A percentile compares a stretch with the other conserved stretches of the same genome.
These are phyloP conservation scores for Naganishia randhawae DNA, from an alignment of 768 basidiomycete genomes.

Conservation along the genomic window DNA sequence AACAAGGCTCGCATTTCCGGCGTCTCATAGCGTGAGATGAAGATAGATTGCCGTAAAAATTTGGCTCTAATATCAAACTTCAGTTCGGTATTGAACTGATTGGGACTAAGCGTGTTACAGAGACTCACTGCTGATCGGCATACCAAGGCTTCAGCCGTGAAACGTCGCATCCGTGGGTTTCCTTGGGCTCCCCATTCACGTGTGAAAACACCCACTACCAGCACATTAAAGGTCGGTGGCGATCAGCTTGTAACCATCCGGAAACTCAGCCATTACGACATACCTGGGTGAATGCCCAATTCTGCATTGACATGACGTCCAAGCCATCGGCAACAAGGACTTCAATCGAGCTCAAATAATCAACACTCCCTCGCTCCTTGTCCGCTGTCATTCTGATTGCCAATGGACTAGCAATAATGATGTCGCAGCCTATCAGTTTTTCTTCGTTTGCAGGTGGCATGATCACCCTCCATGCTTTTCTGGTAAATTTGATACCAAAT, in stretches of 20 bases:
- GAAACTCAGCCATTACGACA: conserved; percentile 28
- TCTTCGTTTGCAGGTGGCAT: conserved; percentile 48
- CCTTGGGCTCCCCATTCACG: conserved; percentile 83
- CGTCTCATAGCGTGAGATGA: conserved; percentile 81
- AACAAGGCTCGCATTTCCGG: conserved; percentile 80
- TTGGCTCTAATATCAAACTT: conserved; percentile 58
- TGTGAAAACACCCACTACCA: conserved; percentile 74
- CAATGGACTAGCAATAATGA: conserved; percentile 88
- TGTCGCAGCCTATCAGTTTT: conserved; percentile 83
- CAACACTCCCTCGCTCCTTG: conserved; percentile 78
- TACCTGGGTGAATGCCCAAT: conserved; percentile 97
- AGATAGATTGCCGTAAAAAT: conserved; percentile 82
- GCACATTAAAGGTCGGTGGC: background rate
- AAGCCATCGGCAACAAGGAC: conserved; percentile 84
- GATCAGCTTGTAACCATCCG: background rate
- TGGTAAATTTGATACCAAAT: conserved; percentile 84
- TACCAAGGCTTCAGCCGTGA: conserved; percentile 98
- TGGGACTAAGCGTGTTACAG: background rate
- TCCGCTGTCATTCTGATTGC: conserved; percentile 87
- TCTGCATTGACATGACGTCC: conserved; percentile 93
- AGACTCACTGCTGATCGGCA: conserved; percentile 80
- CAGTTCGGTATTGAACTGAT: background rate
- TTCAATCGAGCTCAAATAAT: conserved; percentile 91
- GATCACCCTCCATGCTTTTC: conserved; percentile 65
- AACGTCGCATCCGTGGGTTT: conserved; percentile 90